Evolutionary conservation across 129 eudicot species (phyloP).

Genomic region (Mikania micrantha): DNA sequence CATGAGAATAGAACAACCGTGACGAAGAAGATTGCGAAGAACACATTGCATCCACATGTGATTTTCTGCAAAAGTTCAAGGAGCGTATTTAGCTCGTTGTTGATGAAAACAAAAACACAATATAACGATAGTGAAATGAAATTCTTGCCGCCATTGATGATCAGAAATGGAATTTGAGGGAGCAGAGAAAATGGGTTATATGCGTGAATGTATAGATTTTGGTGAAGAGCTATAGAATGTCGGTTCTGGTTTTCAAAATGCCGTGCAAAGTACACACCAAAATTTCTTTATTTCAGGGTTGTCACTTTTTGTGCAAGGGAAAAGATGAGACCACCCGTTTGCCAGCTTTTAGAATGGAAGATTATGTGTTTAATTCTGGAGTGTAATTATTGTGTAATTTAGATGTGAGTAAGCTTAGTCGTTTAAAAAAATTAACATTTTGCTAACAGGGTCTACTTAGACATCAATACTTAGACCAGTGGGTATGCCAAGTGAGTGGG

Average conservation of each 20-base stretch:
- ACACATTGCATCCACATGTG: conserved; percentile 22
- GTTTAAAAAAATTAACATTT: no score
- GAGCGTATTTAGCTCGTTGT: neutral
- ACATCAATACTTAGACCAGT: no score
- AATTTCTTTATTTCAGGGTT: neutral
- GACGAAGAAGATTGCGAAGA: conserved; percentile 16
- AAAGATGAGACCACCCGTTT: no score
- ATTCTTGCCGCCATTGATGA: conserved; percentile 12
- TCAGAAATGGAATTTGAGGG: neutral
- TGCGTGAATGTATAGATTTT: neutral
- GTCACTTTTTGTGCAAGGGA: no score
- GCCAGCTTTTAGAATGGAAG: no score
- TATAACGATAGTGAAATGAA: conserved; percentile 5
- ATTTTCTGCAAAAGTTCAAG: conserved; percentile 21
- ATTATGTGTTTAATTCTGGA: no score
- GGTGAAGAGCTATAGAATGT: conserved; percentile 16
- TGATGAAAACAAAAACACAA: neutral
- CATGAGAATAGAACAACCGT: conserved; percentile 25
- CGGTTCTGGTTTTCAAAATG: conserved; percentile 14
- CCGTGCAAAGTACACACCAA: conserved; percentile 13
- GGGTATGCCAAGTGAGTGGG: no score
- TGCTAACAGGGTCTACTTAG: no score
- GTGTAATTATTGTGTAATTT: no score
- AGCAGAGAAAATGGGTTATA: neutral
- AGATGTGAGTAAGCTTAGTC: no score